Evolutionary conservation across 1,139 yeast genomes (phyloP), one percentile per base, ranked within the genome.

Genomic region (Spencermartinsiella ligniputridi): DNA sequence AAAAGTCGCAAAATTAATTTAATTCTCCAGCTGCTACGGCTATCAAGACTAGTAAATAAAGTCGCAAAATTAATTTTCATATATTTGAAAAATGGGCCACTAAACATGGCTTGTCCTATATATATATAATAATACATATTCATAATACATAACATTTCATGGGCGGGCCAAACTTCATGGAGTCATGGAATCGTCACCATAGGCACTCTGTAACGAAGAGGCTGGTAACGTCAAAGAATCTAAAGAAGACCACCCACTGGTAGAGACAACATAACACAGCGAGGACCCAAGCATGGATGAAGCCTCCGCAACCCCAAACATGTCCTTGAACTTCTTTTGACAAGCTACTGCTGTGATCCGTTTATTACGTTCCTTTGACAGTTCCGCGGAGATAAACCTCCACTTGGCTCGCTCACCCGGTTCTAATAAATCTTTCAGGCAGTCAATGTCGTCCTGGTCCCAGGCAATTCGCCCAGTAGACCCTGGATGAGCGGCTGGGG

Each of bases 391-490:
- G 39, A 70, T 60, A 50, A 59, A 69, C 49, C 66, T 65, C 75
- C 75, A 70, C 45, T 70, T 70, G 35, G 68, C 66, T 40, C 67
- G 56, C 45, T 70, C 75, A 6, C 70, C 74, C 3, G 57, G 55
- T 25, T 63, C 67, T 33, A 70, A 55, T 32, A 70, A 51, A 4
- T 64, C 62, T 38, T 60, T 52, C 35, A 70, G 56, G 16, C 64
- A 62, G 15, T 62, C 63, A 3, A 61, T 48, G 41, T 68, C 74
- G 8, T 65, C 67, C n/a, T 44, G 38, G 22, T 56, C 56, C 70
- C 70, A 66, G 36, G 51, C 46, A 4, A 15, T 5, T 15, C 32
- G 32, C 6, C 5, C 12, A n/a, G 5, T 15, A 8, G 15, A 9
- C 17, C 55, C 38, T 13, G 48, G 46, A 25, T 49, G 51, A 3